Conservation (phyloP, 2,329 filamentous ascomycete genomes). For the Hymenoscyphus infarciens region DNA sequence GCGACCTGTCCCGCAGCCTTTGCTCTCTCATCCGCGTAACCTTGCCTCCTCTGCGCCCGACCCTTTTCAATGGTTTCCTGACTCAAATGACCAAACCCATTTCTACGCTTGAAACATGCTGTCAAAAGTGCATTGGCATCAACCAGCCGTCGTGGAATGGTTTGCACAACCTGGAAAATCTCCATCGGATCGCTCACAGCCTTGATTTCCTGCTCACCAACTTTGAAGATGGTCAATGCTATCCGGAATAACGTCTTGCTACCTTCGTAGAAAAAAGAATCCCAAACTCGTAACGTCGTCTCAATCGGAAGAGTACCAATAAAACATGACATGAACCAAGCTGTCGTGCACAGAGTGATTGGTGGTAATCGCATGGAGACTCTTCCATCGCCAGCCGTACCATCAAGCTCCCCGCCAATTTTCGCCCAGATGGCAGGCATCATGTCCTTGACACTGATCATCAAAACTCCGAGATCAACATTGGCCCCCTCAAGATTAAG, state of each 20-base stretch:
- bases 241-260: conserved; percentile 92
- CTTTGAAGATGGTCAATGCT: conserved; percentile 85
- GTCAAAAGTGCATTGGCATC: conserved; percentile 82
- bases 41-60: conserved; percentile 62
- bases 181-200: conserved; percentile 84
- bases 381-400: conserved; percentile 25
- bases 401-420: conserved; percentile 73
- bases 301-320: conserved; percentile 91
- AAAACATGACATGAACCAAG: conserved; percentile 98
- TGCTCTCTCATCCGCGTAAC: conserved; percentile 35
- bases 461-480: conserved; percentile 88
- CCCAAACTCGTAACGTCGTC: conserved; percentile 88
- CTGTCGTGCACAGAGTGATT: conserved; percentile 87
- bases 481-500: conserved; percentile 87
- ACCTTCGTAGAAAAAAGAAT: conserved; percentile 93
- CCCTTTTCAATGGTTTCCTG: conserved; percentile 78
- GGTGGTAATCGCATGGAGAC: conserved; percentile 65
- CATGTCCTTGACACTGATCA: conserved; percentile 78
- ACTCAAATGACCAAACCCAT: conserved; percentile 76
- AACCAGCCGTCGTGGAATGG: conserved; percentile 73
- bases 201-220: conserved; percentile 76
- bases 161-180: conserved; percentile 91
- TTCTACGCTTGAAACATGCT: conserved; percentile 74
- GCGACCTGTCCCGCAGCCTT: conserved; percentile 16
- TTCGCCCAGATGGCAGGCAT: conserved; percentile 84